Conservation (phyloP, 2,329 filamentous ascomycete species). For the Monosporascus sp. region DNA sequence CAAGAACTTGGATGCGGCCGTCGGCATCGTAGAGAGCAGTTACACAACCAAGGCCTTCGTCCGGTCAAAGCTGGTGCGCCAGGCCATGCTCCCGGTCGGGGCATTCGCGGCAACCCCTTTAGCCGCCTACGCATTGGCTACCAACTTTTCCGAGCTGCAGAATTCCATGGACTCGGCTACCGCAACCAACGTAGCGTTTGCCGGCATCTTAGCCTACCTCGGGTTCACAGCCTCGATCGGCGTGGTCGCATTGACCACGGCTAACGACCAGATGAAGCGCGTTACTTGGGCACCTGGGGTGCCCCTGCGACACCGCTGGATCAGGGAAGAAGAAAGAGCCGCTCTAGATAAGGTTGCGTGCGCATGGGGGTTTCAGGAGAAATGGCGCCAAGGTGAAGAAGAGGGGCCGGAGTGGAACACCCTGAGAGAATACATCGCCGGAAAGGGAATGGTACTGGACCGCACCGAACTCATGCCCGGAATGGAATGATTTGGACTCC, state of each 20-base stretch:
- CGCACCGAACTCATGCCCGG: slow-evolving; percentile 86
- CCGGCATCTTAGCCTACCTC: slow-evolving; percentile 77
- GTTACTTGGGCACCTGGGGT: slow-evolving; percentile 86
- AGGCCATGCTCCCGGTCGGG: slow-evolving; percentile 54
- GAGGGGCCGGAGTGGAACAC: slow-evolving; percentile 85
- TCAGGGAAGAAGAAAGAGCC: slow-evolving; percentile 83
- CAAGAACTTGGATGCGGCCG: slow-evolving; percentile 70
- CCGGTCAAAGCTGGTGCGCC: slow-evolving; percentile 61
- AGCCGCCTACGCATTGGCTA: slow-evolving; percentile 65
- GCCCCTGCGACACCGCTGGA: slow-evolving; percentile 74
- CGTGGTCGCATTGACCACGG: slow-evolving; percentile 75
- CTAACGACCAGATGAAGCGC: slow-evolving; percentile 91
- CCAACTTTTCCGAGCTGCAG: slow-evolving; percentile 61
- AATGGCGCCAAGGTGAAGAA: slow-evolving; percentile 77
- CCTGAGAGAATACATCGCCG: slow-evolving; percentile 74
- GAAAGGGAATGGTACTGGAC: slow-evolving; percentile 86
- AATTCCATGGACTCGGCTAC: slow-evolving; percentile 69
- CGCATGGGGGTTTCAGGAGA: slow-evolving; percentile 87
- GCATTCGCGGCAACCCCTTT: slow-evolving; percentile 54
- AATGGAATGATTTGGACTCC: slow-evolving; percentile 55
- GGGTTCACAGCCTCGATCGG: slow-evolving; percentile 77
- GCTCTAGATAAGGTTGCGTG: slow-evolving; percentile 81
- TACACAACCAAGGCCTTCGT: slow-evolving; percentile 63
- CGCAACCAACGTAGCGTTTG: slow-evolving; percentile 74
- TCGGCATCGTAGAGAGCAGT: slow-evolving; percentile 67